Percentiles rank a stretch among this genome's conserved stretches.
Evolutionary conservation across 441 rosid genomes (phyloP).

Genomic region (Adansonia rubrostipa): DNA sequence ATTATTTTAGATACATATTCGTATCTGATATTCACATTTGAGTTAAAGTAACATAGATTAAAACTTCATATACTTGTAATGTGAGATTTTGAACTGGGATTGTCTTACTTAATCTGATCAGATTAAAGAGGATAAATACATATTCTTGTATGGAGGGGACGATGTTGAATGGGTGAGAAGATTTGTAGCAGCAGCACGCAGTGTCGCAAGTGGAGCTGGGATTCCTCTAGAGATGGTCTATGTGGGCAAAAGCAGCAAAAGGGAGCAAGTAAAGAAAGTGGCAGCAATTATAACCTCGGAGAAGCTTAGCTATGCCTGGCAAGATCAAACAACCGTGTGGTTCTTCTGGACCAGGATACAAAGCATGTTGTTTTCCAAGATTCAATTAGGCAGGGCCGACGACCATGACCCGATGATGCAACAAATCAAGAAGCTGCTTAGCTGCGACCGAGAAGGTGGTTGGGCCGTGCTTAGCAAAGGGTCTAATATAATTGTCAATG

Average conservation of each 20-base stretch:
- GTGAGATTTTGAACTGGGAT: background rate
- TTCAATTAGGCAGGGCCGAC: conserved; percentile 58
- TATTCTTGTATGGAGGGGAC: conserved; percentile 68
- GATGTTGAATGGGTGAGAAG: conserved; percentile 63
- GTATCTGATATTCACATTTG: no score
- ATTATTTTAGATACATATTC: no score
- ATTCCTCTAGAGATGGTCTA: conserved; percentile 66
- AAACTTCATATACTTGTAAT: background rate
- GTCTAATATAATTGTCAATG: conserved; percentile 35
- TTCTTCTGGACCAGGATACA: conserved; percentile 70
- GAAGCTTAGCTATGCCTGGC: conserved; percentile 57
- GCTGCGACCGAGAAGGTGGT: conserved; percentile 37
- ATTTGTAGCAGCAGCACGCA: conserved; percentile 49
- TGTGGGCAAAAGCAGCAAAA: conserved; percentile 61
- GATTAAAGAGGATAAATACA: conserved; percentile 64
- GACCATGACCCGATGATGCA: conserved; percentile 60
- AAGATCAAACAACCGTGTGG: conserved; percentile 55
- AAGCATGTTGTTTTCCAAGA: conserved; percentile 70
- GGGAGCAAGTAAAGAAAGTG: conserved; percentile 46
- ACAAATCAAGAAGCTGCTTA: conserved; percentile 38
- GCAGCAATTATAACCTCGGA: conserved; percentile 38
- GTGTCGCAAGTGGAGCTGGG: conserved; percentile 41
- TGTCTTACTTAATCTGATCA: conserved; percentile 28
- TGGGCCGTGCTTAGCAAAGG: conserved; percentile 70
- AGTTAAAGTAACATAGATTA: no score